phyloP scores from a whole-genome alignment of 495 filamentous ascomycete genomes.

The Parmelia sp. region DNA sequence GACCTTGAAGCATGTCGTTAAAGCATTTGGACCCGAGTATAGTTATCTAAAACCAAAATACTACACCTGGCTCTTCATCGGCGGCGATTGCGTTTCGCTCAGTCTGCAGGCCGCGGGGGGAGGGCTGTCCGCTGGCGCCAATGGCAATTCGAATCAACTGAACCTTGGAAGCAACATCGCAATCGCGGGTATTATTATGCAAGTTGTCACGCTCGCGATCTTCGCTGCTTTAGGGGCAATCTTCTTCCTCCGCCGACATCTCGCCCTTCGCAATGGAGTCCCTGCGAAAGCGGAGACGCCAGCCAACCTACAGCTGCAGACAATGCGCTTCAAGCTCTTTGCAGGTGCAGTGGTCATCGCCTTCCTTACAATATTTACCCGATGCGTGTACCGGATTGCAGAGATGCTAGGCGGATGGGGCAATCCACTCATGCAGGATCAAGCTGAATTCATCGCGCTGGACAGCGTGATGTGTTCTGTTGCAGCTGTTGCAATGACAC shows the following conservation, averaged over 20 bases:
- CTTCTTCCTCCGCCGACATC: constrained; percentile 7
- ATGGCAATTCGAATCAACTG: constrained; percentile 32
- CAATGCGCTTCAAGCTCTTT: constrained; percentile 45
- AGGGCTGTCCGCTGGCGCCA: constrained; percentile 45
- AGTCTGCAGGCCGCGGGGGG: constrained; percentile 58
- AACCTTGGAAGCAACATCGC: constrained; percentile 54
- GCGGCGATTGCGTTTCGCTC: constrained; percentile 54
- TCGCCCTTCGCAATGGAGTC: constrained; percentile 17
- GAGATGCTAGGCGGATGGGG: constrained; percentile 67
- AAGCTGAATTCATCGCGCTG: constrained; percentile 50
- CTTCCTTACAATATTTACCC: constrained; percentile 53
- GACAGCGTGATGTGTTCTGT: constrained; percentile 41
- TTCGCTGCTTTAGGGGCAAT: constrained; percentile 35
- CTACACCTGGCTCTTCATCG: constrained; percentile 61
- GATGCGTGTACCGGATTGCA: constrained; percentile 63
- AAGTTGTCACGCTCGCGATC: constrained; percentile 54
- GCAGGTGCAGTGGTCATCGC: constrained; percentile 46
- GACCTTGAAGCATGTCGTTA: constrained; percentile 55
- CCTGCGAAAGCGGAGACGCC: constrained; percentile 25
- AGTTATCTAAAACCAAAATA: constrained; percentile 47
- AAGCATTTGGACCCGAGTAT: constrained; percentile 44
- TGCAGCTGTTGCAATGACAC: constrained; percentile 36
- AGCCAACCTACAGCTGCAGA: constrained; percentile 24
- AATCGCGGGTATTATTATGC: constrained; percentile 60
- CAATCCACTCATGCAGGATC: constrained; percentile 59